Evolutionary conservation across 495 filamentous ascomycete genomes (phyloP).

Genomic region (Choiromyces venosus): DNA sequence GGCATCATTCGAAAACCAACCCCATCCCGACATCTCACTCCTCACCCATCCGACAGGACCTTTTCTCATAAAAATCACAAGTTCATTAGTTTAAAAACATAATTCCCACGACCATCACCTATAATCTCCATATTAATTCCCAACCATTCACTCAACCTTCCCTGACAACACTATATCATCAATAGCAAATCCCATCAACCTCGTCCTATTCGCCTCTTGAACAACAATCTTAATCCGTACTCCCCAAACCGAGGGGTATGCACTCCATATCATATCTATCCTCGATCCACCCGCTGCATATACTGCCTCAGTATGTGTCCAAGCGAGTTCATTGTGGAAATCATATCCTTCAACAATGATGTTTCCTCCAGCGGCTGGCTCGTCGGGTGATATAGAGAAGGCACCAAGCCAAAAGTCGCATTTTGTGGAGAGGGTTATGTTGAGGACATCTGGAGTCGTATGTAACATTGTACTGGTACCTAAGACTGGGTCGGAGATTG

Average conservation of each 20-base stretch:
- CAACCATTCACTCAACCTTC: neutral
- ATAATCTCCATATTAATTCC: neutral
- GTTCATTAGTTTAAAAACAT: neutral
- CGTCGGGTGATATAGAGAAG: neutral
- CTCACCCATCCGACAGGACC: neutral
- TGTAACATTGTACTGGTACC: neutral
- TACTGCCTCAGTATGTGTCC: neutral
- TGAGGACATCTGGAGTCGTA: neutral
- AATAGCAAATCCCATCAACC: neutral
- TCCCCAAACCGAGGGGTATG: neutral
- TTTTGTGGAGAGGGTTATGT: neutral
- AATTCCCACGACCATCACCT: neutral
- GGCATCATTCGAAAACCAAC: too few relatives aligned
- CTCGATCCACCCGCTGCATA: neutral
- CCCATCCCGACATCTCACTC: neutral
- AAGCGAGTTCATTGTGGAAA: neutral
- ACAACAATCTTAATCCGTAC: neutral
- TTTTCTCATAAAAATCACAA: too few relatives aligned
- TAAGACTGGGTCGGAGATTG: neutral
- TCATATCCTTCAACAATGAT: neutral
- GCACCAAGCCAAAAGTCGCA: neutral
- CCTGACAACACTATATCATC: neutral
- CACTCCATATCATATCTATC: neutral
- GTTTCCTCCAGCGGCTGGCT: neutral
- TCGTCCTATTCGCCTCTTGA: neutral